Evolutionary conservation across 805 yeast genomes (phyloP).

Genomic region (Komagataella pastoris): DNA sequence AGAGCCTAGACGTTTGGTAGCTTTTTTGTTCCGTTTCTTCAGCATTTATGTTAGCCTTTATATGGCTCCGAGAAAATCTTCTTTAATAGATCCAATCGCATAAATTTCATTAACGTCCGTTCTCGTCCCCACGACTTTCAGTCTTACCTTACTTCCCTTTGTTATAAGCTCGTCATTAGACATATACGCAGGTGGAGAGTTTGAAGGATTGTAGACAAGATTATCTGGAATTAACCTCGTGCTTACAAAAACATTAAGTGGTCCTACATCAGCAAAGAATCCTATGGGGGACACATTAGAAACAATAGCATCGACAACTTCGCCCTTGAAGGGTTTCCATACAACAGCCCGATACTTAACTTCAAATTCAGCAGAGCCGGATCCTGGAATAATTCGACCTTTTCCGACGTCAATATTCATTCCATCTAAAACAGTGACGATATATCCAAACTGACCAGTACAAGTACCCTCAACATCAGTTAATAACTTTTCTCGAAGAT

Average conservation of each 20-base stretch:
- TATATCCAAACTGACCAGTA: constrained; percentile 97
- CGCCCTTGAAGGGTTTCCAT: constrained; percentile 98
- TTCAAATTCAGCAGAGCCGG: constrained; percentile 92
- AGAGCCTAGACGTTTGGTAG: not conserved
- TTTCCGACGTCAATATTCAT: constrained; percentile 91
- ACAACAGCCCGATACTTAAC: constrained; percentile 94
- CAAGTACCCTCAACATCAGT: constrained; percentile 98
- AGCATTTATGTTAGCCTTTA: not conserved
- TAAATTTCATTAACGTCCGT: constrained; percentile 95
- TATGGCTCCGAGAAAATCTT: constrained; percentile 75
- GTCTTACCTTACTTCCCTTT: constrained; percentile 86
- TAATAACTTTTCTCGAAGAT: constrained; percentile 73
- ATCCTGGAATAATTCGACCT: constrained; percentile 81
- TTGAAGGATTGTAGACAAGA: constrained; percentile 85
- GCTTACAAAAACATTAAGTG: constrained; percentile 86
- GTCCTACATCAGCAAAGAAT: constrained; percentile 96
- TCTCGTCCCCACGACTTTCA: constrained; percentile 93
- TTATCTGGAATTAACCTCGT: constrained; percentile 92
- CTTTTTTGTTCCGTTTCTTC: not conserved
- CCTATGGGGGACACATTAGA: constrained; percentile 92
- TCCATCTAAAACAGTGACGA: constrained; percentile 89
- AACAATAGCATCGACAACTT: constrained; percentile 94
- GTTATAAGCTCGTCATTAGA: constrained; percentile 91
- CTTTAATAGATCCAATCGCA: constrained; percentile 96
- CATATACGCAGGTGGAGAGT: constrained; percentile 97